Conservation (phyloP, 495 filamentous ascomycete genomes). For the Penicillium paxilli region DNA sequence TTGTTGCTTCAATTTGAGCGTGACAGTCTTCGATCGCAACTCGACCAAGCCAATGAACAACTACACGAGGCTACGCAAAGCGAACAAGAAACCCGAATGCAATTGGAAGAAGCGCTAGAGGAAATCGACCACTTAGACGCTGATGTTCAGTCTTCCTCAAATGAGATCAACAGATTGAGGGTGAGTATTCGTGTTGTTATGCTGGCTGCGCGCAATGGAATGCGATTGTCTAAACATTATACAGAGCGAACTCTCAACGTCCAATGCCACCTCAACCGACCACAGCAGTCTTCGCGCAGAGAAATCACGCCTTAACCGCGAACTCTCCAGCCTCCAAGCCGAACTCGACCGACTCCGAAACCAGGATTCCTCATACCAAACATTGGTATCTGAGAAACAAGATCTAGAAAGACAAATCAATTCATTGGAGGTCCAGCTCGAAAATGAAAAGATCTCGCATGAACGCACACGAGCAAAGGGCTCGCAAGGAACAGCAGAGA, state of each 20-base stretch:
- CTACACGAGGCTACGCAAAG: slow-evolving; percentile 47
- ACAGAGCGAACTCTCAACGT: slow-evolving; percentile 67
- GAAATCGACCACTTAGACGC: slow-evolving; percentile 56
- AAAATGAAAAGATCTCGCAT: slow-evolving; percentile 69
- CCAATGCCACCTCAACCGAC: slow-evolving; percentile 62
- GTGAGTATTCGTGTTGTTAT: slow-evolving; percentile 41
- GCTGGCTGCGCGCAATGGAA: not conserved
- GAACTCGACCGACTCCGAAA: slow-evolving; percentile 77
- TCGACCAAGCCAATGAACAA: slow-evolving; percentile 55
- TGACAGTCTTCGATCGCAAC: slow-evolving; percentile 59
- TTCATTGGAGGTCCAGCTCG: slow-evolving; percentile 75
- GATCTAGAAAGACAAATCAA: slow-evolving; percentile 72
- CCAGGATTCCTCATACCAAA: slow-evolving; percentile 65
- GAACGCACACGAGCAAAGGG: slow-evolving; percentile 59
- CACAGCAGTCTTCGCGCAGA: slow-evolving; percentile 71
- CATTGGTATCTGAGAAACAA: slow-evolving; percentile 70
- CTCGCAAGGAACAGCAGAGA: slow-evolving; percentile 40
- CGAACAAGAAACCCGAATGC: slow-evolving; percentile 54
- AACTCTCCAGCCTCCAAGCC: slow-evolving; percentile 67
- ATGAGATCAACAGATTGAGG: slow-evolving; percentile 67
- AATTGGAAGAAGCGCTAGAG: slow-evolving; percentile 57
- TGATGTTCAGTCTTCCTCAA: slow-evolving; percentile 55
- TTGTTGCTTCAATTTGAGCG: slow-evolving; percentile 72
- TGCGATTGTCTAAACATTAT: not conserved
- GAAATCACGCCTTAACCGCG: slow-evolving; percentile 71